These are phyloP conservation scores for Boletus huronensis DNA, from an alignment of 768 basidiomycete species.

Conservation along the genomic window DNA sequence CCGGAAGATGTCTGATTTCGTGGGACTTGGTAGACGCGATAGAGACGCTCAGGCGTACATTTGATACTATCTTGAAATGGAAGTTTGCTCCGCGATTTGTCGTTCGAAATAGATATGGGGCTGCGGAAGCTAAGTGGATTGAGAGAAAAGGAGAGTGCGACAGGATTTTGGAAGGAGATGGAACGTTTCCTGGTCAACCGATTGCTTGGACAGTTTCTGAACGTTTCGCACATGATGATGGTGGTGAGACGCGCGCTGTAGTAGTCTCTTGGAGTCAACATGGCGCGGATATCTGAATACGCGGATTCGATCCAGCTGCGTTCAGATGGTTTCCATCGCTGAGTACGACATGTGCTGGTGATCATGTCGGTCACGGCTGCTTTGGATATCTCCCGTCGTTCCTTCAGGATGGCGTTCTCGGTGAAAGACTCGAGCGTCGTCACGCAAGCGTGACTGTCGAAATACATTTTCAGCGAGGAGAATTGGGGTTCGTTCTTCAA, in stretches of 20 bases:
- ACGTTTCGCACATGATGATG: conserved; percentile 26
- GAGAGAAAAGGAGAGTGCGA: conserved; percentile 14
- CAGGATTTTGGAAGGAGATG: conserved; percentile 24
- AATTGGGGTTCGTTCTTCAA: conserved; percentile 22
- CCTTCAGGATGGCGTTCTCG: conserved; percentile 8
- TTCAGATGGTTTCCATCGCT: conserved; percentile 29
- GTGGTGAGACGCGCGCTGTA: conserved; percentile 8
- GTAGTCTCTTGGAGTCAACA: conserved; percentile 15
- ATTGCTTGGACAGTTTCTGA: neutral
- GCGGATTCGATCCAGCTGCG: conserved; percentile 28
- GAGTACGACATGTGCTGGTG: conserved; percentile 12
- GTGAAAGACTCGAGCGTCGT: conserved; percentile 24
- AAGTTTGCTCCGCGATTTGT: conserved; percentile 11
- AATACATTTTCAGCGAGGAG: conserved; percentile 24
- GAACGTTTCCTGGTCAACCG: conserved; percentile 13
- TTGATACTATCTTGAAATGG: conserved; percentile 20
- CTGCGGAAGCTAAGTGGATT: conserved; percentile 20
- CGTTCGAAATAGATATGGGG: conserved; percentile 19
- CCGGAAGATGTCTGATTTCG: neutral
- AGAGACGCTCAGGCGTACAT: conserved; percentile 5
- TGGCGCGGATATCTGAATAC: conserved; percentile 24
- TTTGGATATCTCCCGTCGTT: conserved; percentile 27
- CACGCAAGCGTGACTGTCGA: conserved; percentile 32
- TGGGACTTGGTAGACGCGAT: conserved; percentile 25
- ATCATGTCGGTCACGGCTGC: conserved; percentile 22